These are phyloP conservation scores for Skeletonema grethae DNA, from an alignment of 108 stramenopile species.

Conservation along the genomic window DNA sequence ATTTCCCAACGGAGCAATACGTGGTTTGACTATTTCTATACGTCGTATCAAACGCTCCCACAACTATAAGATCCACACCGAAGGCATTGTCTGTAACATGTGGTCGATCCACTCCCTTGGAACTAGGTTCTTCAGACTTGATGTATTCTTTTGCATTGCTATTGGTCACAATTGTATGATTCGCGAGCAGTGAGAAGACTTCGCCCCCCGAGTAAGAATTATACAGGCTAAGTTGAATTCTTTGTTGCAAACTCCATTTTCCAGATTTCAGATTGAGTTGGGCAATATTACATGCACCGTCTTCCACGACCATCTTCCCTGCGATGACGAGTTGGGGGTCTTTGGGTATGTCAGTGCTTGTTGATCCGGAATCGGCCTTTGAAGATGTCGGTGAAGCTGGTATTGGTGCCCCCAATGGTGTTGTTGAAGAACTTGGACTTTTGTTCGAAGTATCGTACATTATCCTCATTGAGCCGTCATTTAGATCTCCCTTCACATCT, in stretches of 20 bases:
- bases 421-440: constrained; percentile 2
- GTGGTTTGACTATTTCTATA: constrained; percentile 91
- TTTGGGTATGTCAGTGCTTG: constrained; percentile 28
- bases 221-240: constrained; percentile 84
- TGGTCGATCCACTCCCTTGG: constrained; percentile 37
- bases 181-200: constrained; percentile 80
- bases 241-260: constrained; percentile 74
- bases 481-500: not conserved
- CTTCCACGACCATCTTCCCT: constrained; percentile 83
- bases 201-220: constrained; percentile 89
- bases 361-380: not conserved
- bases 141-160: constrained; percentile 43
- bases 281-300: constrained; percentile 83
- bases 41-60: constrained; percentile 92
- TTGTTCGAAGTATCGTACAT: constrained; percentile 5
- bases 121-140: constrained; percentile 13
- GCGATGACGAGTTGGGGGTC: constrained; percentile 81
- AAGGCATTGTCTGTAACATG: constrained; percentile 35
- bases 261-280: constrained; percentile 70
- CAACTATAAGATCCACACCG: constrained; percentile 86
- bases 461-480: not conserved
- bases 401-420: not conserved
- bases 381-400: not conserved
- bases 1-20: constrained; percentile 93
- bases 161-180: constrained; percentile 65